Evolutionary conservation across 108 stramenopile species (phyloP).

Genomic region (Craspedostauros australis): DNA sequence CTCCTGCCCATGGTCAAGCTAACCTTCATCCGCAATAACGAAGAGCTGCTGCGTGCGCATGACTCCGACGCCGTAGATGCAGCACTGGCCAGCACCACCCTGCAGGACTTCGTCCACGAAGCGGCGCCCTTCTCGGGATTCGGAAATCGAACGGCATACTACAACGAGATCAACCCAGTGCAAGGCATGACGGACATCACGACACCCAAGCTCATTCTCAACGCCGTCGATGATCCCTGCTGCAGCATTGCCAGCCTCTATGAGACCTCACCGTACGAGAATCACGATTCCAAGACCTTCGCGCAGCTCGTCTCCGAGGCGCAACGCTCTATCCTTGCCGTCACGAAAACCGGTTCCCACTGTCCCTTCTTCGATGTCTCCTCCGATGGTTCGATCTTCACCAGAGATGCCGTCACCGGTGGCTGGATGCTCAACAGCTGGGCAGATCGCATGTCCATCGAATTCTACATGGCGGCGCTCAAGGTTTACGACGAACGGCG

Average conservation of each 20-base stretch:
- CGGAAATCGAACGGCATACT: slow-evolving; percentile 27
- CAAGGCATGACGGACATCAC: slow-evolving; percentile 31
- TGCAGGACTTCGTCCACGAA: slow-evolving; percentile 42
- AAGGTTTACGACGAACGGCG: slow-evolving; percentile 29
- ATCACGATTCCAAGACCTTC: slow-evolving; percentile 29
- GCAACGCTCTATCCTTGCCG: slow-evolving; percentile 30
- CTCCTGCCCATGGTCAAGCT: slow-evolving; percentile 32
- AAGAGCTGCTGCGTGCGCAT: slow-evolving; percentile 20
- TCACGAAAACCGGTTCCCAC: slow-evolving; percentile 38
- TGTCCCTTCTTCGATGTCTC: slow-evolving; percentile 36
- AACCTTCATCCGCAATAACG: slow-evolving; percentile 39
- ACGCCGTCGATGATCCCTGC: slow-evolving; percentile 45
- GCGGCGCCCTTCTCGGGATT: slow-evolving; percentile 41
- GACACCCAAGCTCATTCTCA: slow-evolving; percentile 42
- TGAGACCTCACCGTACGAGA: slow-evolving; percentile 29
- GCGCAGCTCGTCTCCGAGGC: slow-evolving; percentile 29
- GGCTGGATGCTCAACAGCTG: slow-evolving; percentile 42
- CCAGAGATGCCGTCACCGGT: slow-evolving; percentile 32
- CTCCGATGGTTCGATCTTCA: slow-evolving; percentile 5
- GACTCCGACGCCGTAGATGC: slow-evolving; percentile 29
- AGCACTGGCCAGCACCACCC: slow-evolving; percentile 9
- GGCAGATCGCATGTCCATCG: slow-evolving; percentile 36
- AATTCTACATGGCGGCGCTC: slow-evolving; percentile 36
- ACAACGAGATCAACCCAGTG: slow-evolving; percentile 35
- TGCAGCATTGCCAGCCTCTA: slow-evolving; percentile 39